Evolutionary conservation across 2,329 filamentous ascomycete genomes (phyloP).

Genomic region (Talaromyces sp.): DNA sequence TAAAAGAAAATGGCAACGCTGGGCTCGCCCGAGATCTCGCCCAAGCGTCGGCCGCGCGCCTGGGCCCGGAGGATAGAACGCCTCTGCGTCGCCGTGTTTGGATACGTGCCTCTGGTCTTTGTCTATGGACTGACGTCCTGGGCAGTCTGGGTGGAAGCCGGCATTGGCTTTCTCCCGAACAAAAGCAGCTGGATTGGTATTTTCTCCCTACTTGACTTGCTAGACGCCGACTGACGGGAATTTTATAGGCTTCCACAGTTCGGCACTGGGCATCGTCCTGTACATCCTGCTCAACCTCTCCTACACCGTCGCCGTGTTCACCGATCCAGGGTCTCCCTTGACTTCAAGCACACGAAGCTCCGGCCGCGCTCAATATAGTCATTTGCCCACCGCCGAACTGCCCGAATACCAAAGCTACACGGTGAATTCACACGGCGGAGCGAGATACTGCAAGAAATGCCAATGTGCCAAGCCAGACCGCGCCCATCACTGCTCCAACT

Average conservation of each 20-base stretch:
- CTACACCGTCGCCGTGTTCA: slow-evolving; percentile 92
- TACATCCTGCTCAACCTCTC: slow-evolving; percentile 78
- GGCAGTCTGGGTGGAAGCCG: slow-evolving; percentile 82
- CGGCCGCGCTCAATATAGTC: slow-evolving; percentile 56
- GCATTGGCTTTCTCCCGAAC: slow-evolving; percentile 55
- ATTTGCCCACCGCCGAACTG: slow-evolving; percentile 67
- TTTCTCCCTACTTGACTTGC: slow-evolving; percentile 5
- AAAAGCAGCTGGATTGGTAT: slow-evolving; percentile 43
- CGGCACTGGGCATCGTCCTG: slow-evolving; percentile 61
- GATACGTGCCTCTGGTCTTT: slow-evolving; percentile 81
- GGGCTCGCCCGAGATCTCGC: slow-evolving; percentile 34
- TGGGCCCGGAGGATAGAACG: slow-evolving; percentile 60
- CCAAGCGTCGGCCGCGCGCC: slow-evolving; percentile 35
- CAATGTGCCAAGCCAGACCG: slow-evolving; percentile 91
- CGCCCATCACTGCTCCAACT: slow-evolving; percentile 94
- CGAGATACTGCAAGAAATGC: slow-evolving; percentile 96
- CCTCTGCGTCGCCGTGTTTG: slow-evolving; percentile 70
- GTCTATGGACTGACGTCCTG: slow-evolving; percentile 88
- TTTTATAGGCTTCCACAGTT: slow-evolving; percentile 39
- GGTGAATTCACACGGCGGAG: slow-evolving; percentile 82
- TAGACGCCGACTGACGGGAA: background rate
- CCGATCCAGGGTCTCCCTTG: slow-evolving; percentile 68
- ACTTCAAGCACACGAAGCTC: slow-evolving; percentile 15
- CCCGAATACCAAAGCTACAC: slow-evolving; percentile 69
- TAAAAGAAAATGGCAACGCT: slow-evolving; percentile 29